Evolutionary conservation across 108 stramenopile species (phyloP).

Genomic region (Conticribra weissflogii): DNA sequence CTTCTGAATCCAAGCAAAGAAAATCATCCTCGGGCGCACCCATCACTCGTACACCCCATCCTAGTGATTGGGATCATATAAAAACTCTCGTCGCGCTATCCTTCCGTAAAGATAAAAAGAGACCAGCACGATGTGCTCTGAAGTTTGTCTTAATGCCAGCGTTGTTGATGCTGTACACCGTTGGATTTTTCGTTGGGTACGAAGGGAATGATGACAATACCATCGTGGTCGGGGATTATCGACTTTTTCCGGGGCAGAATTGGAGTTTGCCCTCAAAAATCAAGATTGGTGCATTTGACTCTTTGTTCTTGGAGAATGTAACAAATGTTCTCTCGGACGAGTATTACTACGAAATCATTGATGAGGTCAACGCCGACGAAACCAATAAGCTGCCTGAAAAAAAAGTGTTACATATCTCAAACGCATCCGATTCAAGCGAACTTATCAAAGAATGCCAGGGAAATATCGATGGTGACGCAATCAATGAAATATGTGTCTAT

Average conservation of each 20-base stretch:
- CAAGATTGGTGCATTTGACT: constrained; percentile 2
- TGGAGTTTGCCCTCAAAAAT: constrained; percentile 2
- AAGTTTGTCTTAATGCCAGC: constrained; percentile 23
- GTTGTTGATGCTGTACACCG: constrained; percentile 40
- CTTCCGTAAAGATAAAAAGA: constrained; percentile 31
- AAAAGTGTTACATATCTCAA: background rate
- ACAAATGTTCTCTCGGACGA: background rate
- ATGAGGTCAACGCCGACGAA: background rate
- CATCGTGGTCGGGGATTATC: constrained; percentile 12
- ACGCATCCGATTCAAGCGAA: background rate
- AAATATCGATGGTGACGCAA: background rate
- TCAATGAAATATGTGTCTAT: constrained; percentile 10
- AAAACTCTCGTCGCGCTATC: constrained; percentile 27
- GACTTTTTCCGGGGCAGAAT: constrained; percentile 26
- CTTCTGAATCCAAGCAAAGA: background rate
- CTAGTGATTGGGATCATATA: constrained; percentile 30
- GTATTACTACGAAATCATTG: background rate
- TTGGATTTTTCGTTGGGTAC: constrained; percentile 33
- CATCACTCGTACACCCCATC: constrained; percentile 38
- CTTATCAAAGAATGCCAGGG: background rate
- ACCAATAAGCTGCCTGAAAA: background rate
- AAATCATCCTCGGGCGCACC: too few species aligned
- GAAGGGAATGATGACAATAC: constrained; percentile 11
- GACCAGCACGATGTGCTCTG: constrained; percentile 16
- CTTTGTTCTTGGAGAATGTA: constrained; percentile 1